A percentile compares a stretch with the other conserved stretches of the same genome.
These are phyloP conservation scores for Acanthamoeba polyphaga DNA, from an alignment of 208 protist species.

Conservation along the genomic window DNA sequence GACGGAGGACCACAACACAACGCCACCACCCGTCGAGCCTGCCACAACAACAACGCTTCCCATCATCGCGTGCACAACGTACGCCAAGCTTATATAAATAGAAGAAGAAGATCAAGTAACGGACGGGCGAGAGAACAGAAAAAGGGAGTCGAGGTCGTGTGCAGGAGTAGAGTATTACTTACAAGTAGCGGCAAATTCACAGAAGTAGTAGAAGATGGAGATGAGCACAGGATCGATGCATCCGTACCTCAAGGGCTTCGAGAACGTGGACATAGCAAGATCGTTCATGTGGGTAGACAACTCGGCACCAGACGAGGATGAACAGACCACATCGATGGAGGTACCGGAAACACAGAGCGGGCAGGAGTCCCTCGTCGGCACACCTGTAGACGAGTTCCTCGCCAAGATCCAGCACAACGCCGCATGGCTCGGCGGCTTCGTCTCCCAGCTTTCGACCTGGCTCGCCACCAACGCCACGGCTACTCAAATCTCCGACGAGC, in stretches of 20 bases:
- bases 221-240: neutral
- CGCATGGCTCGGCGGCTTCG: constrained; percentile 17
- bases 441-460: constrained; percentile 52
- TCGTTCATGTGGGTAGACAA: constrained; percentile 46
- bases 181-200: too few relatives aligned
- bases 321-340: neutral
- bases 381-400: constrained; percentile 22
- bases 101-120: too few relatives aligned
- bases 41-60: too few relatives aligned
- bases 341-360: neutral
- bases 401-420: constrained; percentile 39
- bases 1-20: too few relatives aligned
- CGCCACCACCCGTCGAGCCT: too few relatives aligned
- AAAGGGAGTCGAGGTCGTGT: too few relatives aligned
- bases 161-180: too few relatives aligned
- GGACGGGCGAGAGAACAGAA: too few relatives aligned
- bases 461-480: neutral
- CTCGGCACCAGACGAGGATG: neutral
- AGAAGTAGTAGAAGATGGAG: neutral
- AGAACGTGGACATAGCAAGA: constrained; percentile 38
- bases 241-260: neutral
- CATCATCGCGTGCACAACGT: too few relatives aligned
- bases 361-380: constrained; percentile 2
- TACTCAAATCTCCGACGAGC: neutral
- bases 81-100: too few relatives aligned